A percentile compares a stretch with the other conserved stretches of the same genome.
These are phyloP conservation scores for Bonia amplexicaulis DNA, from an alignment of 176 grass and related monocot species.

Conservation along the genomic window DNA sequence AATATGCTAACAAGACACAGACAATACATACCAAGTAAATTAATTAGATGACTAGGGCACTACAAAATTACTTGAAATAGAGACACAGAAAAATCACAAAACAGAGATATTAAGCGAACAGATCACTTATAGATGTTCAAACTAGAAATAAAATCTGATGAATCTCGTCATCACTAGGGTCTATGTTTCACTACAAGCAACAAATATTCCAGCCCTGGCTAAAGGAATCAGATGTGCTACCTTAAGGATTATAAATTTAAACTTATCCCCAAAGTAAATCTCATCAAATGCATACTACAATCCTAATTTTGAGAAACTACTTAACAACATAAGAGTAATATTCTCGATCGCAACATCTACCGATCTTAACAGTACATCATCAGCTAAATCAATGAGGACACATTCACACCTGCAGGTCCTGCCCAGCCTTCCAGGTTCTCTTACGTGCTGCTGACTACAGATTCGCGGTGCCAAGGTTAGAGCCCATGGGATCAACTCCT, in stretches of 20 bases:
- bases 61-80: neutral
- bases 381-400: neutral
- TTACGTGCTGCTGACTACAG: neutral
- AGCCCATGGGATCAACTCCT: neutral
- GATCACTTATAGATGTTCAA: slow-evolving; percentile 1
- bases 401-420: neutral
- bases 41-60: neutral
- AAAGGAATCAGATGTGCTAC: neutral
- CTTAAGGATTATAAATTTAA: neutral
- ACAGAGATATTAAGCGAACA: neutral
- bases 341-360: slow-evolving; percentile 8
- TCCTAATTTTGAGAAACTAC: neutral
- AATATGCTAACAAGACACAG: neutral
- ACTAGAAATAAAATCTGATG: neutral
- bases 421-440: neutral
- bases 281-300: neutral
- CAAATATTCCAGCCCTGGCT: neutral
- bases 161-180: neutral
- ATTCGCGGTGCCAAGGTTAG: neutral
- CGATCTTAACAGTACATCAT: neutral
- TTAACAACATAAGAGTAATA: neutral
- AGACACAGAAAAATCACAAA: neutral
- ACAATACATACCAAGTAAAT: neutral
- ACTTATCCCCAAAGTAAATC: neutral
- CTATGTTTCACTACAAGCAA: neutral